phyloP scores from a whole-genome alignment of 352 stramenopile species.

The Phytophthora uliginosa region DNA sequence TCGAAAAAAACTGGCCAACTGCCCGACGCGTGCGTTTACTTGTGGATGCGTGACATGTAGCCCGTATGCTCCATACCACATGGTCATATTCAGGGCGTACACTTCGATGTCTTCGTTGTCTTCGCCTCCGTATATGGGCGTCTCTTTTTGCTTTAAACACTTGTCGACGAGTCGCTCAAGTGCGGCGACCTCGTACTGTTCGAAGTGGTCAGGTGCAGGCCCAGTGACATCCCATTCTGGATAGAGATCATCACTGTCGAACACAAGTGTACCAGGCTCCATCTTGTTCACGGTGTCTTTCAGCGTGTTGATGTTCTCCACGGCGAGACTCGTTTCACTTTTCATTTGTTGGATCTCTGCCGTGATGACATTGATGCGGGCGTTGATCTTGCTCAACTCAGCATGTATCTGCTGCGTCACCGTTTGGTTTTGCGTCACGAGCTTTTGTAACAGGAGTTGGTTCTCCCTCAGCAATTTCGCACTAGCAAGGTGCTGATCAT shows the following conservation, averaged over 20 bases:
- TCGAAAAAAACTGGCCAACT: conserved; percentile 21
- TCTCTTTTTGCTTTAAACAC: conserved; percentile 7
- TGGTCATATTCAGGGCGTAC: conserved; percentile 2
- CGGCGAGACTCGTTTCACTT: background rate
- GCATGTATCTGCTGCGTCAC: background rate
- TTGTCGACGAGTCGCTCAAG: background rate
- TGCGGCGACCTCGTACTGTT: background rate
- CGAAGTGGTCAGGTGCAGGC: no score
- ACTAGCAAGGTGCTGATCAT: conserved; percentile 7
- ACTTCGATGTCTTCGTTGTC: conserved; percentile 12
- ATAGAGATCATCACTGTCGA: no score
- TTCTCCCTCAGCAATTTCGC: conserved; percentile 13
- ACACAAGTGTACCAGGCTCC: no score
- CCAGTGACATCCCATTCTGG: no score
- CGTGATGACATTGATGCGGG: conserved; percentile 1
- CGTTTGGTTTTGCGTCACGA: conserved; percentile 1
- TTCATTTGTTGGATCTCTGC: background rate
- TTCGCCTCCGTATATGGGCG: background rate
- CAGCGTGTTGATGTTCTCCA: conserved; percentile 16
- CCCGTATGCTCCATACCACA: background rate
- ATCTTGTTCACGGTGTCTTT: background rate
- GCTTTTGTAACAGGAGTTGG: conserved; percentile 3
- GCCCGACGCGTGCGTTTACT: background rate
- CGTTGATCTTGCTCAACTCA: background rate
- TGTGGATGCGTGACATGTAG: background rate